Evolutionary conservation across 768 basidiomycete species (phyloP), one percentile per base, ranked within the genome.

Genomic region (Fomitopsis pulvina): DNA sequence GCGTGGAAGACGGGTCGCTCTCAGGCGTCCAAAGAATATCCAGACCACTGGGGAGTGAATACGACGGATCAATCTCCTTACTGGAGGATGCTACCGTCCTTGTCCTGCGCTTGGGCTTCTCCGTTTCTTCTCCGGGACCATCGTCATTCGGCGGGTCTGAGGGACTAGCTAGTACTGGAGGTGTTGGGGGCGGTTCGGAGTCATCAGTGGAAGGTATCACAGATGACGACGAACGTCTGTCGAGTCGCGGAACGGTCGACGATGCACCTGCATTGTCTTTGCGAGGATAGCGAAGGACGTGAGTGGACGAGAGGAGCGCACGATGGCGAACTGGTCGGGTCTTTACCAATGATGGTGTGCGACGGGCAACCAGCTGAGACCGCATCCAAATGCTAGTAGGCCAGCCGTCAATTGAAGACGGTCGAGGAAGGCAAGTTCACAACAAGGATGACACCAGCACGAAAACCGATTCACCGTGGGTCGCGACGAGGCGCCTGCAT

Each of bases 11-110:
- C n/a, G 53, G 14, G 7, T 28, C 45, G 26, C 49, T 48, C 10
- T 71, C 69, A 2, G 84, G 76, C 1, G 73, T 57, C 83, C 83
- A 90, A n/a, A 90, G 71, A 43, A 90, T 77, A 51, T 61, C 71
- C 53, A 80, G 67, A 26, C 68, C 77, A 32, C 67, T 57, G 1
- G 86, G 85, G 7, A 87, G 67, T 43, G 78, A 72, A 21, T 78
- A 57, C 12, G 53, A 32, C 37, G 70, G 56, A 28, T 78, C 55
- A 20, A 55, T 18, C 1, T 57, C 52, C 47, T 53, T 53, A 28
- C 27, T 47, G 9, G 41, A 12, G 11, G 41, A 41, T 30, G 67
- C 42, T 25, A 66, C 53, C 5, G 67, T 49, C 41, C 71, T 69
- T 0, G 69, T 47, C 29, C 71, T 63, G 40, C 74, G 61, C 63